These are phyloP conservation scores for Ascochyta koolunga DNA, from an alignment of 2,329 filamentous ascomycete genomes.

Conservation along the genomic window DNA sequence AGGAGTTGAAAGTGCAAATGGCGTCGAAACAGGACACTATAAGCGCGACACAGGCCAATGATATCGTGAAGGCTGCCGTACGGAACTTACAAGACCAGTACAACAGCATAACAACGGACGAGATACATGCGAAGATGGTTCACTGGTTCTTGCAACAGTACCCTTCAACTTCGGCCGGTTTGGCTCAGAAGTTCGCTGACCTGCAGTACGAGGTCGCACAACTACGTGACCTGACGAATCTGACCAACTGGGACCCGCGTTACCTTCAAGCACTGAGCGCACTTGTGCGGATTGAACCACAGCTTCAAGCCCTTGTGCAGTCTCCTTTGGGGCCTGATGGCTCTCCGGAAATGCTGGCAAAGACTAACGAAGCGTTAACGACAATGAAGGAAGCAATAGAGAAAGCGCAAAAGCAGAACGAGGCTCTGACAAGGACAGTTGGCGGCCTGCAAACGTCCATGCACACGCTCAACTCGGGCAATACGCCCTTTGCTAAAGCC, in stretches of 20 bases:
- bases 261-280: not conserved
- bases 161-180: slow-evolving; percentile 5
- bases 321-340: not conserved
- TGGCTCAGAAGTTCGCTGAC: slow-evolving; percentile 6
- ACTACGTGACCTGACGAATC: slow-evolving; percentile 1
- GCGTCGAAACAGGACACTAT: slow-evolving; percentile 7
- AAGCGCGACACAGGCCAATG: not conserved
- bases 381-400: not conserved
- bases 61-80: slow-evolving; percentile 11
- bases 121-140: slow-evolving; percentile 30
- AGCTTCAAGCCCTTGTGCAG: slow-evolving; percentile 5
- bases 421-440: not conserved
- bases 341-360: not conserved
- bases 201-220: slow-evolving; percentile 11
- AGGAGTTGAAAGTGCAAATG: not conserved
- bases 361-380: not conserved
- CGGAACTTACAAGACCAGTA: slow-evolving; percentile 27
- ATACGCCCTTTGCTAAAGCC: slow-evolving; percentile 1
- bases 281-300: slow-evolving; percentile 1
- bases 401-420: not conserved
- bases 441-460: not conserved
- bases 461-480: slow-evolving; percentile 1
- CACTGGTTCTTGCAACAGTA: slow-evolving; percentile 31
- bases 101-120: slow-evolving; percentile 35
- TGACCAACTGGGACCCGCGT: slow-evolving; percentile 5